These are phyloP conservation scores for Hypsizygus ulmarius DNA, from an alignment of 1,284 basidiomycete species.

Conservation along the genomic window DNA sequence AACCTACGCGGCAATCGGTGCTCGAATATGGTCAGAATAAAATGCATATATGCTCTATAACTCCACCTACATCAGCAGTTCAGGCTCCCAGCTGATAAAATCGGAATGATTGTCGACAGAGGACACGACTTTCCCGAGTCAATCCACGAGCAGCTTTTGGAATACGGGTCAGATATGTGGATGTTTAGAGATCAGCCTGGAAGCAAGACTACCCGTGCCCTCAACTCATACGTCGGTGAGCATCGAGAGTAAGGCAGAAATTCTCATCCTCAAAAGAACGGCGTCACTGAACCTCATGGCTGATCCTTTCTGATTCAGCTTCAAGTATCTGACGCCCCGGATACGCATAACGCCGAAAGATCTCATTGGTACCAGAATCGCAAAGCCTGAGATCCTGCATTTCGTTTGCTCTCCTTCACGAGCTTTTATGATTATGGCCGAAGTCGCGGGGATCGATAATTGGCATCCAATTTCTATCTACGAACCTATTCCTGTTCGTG, in stretches of 20 bases:
- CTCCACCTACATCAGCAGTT: not conserved
- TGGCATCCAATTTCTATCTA: constrained; percentile 73
- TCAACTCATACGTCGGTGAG: constrained; percentile 79
- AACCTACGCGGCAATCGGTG: constrained; percentile 74
- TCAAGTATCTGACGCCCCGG: constrained; percentile 78
- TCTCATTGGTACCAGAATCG: constrained; percentile 53
- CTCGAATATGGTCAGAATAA: constrained; percentile 67
- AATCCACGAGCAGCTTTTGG: constrained; percentile 56
- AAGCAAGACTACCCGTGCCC: constrained; percentile 64
- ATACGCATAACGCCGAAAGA: constrained; percentile 72
- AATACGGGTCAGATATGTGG: constrained; percentile 80
- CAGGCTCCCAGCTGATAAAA: constrained; percentile 60
- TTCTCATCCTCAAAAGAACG: not conserved
- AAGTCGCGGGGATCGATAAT: constrained; percentile 50
- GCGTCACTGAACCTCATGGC: not conserved
- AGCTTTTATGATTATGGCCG: constrained; percentile 64
- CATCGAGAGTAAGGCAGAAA: constrained; percentile 56
- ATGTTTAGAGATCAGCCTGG: constrained; percentile 62
- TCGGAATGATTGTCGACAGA: constrained; percentile 84
- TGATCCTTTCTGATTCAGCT: constrained; percentile 45
- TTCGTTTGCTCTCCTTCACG: constrained; percentile 84
- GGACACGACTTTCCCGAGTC: constrained; percentile 74
- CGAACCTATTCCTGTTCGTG: constrained; percentile 81
- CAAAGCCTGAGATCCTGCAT: constrained; percentile 65
- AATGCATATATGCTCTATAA: not conserved